phyloP scores from a whole-genome alignment of 495 filamentous ascomycete genomes.

The Rhypophila decipiens region DNA sequence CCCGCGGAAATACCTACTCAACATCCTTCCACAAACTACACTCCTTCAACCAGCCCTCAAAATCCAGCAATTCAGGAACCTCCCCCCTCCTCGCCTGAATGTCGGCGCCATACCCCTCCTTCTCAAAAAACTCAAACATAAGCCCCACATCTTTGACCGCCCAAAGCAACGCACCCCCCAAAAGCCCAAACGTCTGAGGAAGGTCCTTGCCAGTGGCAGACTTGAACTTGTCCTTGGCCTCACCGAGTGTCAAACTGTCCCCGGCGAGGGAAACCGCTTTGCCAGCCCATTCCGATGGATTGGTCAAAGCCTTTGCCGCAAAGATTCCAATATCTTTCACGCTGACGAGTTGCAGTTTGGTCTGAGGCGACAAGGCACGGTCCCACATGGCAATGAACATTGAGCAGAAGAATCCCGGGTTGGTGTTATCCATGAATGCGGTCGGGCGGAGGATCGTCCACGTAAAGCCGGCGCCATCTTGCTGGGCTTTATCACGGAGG shows the following conservation, averaged over 20 bases:
- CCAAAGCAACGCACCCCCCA: constrained; percentile 36
- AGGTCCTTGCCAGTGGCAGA: constrained; percentile 40
- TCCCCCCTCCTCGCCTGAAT: constrained; percentile 44
- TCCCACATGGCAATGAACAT: constrained; percentile 52
- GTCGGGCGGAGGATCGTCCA: constrained; percentile 58
- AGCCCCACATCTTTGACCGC: constrained; percentile 45
- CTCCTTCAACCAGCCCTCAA: constrained; percentile 55
- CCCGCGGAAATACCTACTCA: too few relatives aligned
- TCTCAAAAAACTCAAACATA: constrained; percentile 63
- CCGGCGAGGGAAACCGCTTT: constrained; percentile 25
- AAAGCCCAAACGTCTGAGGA: constrained; percentile 42
- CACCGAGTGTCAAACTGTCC: constrained; percentile 23
- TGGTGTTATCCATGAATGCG: constrained; percentile 61
- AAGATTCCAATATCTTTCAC: constrained; percentile 59
- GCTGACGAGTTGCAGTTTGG: constrained; percentile 54
- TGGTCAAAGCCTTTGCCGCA: constrained; percentile 49
- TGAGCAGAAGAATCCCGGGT: constrained; percentile 45
- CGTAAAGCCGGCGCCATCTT: constrained; percentile 22
- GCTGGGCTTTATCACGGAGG: constrained; percentile 37
- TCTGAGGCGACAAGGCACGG: constrained; percentile 27
- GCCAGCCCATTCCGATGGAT: constrained; percentile 24
- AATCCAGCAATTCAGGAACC: constrained; percentile 52
- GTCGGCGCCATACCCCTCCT: constrained; percentile 55
- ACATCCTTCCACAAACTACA: constrained; percentile 35
- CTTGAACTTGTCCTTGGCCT: constrained; percentile 44